Percentiles rank a stretch among this genome's conserved stretches.
Evolutionary conservation across 2,329 filamentous ascomycete species (phyloP).

Genomic region (Macrophomina pseudophaseolina): DNA sequence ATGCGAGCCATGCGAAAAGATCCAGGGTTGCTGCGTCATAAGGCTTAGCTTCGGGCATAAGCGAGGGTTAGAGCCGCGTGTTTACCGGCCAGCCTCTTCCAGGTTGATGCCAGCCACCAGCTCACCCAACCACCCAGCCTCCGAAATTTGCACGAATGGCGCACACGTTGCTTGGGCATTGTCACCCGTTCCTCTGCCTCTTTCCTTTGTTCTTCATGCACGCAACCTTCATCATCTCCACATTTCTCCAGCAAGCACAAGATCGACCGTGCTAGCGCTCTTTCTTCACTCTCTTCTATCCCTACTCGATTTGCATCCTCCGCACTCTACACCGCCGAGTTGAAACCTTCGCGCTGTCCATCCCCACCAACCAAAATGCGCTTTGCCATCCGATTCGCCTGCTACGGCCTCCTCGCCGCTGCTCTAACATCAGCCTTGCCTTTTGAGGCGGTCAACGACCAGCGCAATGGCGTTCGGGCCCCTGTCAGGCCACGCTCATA

Average conservation of each 20-base stretch:
- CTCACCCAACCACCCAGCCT: conserved; percentile 20
- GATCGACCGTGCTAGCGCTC: conserved; percentile 18
- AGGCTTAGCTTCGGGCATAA: conserved; percentile 26
- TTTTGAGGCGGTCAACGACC: conserved; percentile 16
- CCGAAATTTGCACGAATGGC: conserved; percentile 10
- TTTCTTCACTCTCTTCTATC: conserved; percentile 9
- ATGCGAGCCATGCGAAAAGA: conserved; percentile 15
- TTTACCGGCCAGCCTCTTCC: conserved; percentile 22
- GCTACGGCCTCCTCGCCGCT: conserved; percentile 13
- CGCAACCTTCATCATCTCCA: conserved; percentile 19
- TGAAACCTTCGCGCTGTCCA: conserved; percentile 7
- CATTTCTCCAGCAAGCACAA: conserved; percentile 15
- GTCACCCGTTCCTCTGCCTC: not conserved
- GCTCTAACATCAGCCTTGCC: conserved; percentile 20
- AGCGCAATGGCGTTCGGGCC: not conserved
- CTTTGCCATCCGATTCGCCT: conserved; percentile 13
- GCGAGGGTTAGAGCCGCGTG: conserved; percentile 12
- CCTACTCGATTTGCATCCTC: conserved; percentile 14
- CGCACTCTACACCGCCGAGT: not conserved
- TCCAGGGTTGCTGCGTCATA: conserved; percentile 9
- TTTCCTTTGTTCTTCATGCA: conserved; percentile 23
- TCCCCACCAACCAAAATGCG: conserved; percentile 12
- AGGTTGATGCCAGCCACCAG: conserved; percentile 18
- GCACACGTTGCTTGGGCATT: not conserved
- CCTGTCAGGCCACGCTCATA: conserved; percentile 10